Evolutionary conservation across 2,329 filamentous ascomycete species (phyloP).

Genomic region (Neoascochyta sp.): DNA sequence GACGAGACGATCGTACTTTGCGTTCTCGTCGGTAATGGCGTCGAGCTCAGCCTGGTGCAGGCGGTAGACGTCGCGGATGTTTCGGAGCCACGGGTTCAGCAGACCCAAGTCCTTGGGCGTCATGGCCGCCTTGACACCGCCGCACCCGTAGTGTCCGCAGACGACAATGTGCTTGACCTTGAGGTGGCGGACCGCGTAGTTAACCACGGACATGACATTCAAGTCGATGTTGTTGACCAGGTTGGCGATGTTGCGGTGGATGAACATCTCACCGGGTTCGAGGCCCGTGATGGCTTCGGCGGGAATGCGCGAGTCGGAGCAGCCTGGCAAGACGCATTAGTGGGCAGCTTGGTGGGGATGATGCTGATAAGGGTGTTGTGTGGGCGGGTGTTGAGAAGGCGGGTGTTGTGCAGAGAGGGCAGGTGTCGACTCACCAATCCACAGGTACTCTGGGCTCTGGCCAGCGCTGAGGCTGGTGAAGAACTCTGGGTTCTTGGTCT

Average conservation of each 20-base stretch:
- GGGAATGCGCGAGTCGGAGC: slow-evolving; percentile 41
- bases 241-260: slow-evolving; percentile 37
- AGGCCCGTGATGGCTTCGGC: slow-evolving; percentile 42
- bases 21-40: slow-evolving; percentile 21
- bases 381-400: background rate
- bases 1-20: slow-evolving; percentile 34
- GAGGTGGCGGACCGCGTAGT: slow-evolving; percentile 41
- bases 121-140: slow-evolving; percentile 60
- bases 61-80: slow-evolving; percentile 71
- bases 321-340: slow-evolving; percentile 23
- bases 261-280: slow-evolving; percentile 33
- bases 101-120: slow-evolving; percentile 67
- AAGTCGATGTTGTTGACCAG: slow-evolving; percentile 41
- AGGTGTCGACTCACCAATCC: slow-evolving; percentile 33
- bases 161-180: slow-evolving; percentile 66
- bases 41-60: slow-evolving; percentile 69
- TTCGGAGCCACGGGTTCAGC: slow-evolving; percentile 69
- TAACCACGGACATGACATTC: slow-evolving; percentile 41
- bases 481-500: slow-evolving; percentile 58
- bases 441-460: slow-evolving; percentile 66
- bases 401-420: background rate
- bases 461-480: slow-evolving; percentile 62
- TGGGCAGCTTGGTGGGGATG: slow-evolving; percentile 4
- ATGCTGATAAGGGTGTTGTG: background rate
- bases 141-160: slow-evolving; percentile 66